These are phyloP conservation scores for Gossypium bickii DNA, from an alignment of 345 rosid genomes.

Conservation along the genomic window DNA sequence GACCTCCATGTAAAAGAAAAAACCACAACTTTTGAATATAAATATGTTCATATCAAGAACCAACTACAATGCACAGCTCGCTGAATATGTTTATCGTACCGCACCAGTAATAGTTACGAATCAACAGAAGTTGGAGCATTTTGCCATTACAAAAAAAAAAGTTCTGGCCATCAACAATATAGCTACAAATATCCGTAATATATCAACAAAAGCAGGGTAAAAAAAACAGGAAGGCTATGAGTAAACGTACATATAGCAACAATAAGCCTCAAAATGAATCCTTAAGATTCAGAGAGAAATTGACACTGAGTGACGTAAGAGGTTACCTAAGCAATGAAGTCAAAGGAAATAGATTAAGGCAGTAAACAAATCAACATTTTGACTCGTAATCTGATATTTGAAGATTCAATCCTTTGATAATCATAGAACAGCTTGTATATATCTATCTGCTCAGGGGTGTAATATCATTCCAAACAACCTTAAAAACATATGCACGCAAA, in stretches of 20 bases:
- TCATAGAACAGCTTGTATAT: neutral
- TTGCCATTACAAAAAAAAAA: neutral
- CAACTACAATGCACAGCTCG: neutral
- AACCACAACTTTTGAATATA: neutral
- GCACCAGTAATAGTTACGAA: neutral
- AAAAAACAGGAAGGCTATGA: neutral
- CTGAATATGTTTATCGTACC: neutral
- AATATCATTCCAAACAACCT: neutral
- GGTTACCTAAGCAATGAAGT: neutral
- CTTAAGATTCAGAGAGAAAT: neutral
- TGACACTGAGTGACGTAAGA: neutral
- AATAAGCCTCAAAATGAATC: neutral
- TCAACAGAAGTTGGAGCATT: neutral
- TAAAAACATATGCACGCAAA: neutral
- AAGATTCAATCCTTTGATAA: neutral
- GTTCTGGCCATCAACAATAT: conserved; percentile 10
- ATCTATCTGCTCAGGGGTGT: neutral
- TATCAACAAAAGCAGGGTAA: neutral
- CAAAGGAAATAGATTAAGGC: neutral
- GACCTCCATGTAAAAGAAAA: neutral
- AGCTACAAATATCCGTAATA: neutral
- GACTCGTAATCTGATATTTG: neutral
- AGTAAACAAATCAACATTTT: neutral
- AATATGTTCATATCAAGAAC: neutral
- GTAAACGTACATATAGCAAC: neutral